phyloP scores from a whole-genome alignment of 176 grass and related monocot genomes.

The Paspalum vaginatum region DNA sequence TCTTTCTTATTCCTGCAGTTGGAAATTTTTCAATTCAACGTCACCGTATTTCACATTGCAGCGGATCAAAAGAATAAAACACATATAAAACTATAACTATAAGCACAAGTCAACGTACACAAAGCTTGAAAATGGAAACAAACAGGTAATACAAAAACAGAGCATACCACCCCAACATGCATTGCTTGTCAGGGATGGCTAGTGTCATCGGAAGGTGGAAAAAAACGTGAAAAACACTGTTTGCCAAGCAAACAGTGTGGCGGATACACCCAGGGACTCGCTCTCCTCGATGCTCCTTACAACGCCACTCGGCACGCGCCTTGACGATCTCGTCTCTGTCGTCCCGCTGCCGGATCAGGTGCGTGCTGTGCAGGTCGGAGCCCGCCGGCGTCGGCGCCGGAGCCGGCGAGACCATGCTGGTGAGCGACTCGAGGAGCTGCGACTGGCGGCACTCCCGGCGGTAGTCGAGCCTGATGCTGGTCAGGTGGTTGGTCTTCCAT shows the following conservation, averaged over 20 bases:
- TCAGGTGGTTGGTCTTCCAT: constrained; percentile 55
- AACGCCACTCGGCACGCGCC: constrained; percentile 48
- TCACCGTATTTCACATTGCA: neutral
- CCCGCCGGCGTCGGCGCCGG: neutral
- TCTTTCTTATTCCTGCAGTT: neutral
- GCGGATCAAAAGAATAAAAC: neutral
- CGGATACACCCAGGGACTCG: too few relatives aligned
- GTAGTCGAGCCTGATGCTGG: constrained; percentile 62
- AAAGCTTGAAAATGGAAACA: neutral
- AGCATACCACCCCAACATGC: neutral
- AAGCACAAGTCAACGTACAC: neutral
- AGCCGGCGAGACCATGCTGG: constrained; percentile 6
- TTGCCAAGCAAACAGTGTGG: too few relatives aligned
- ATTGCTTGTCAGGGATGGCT: neutral
- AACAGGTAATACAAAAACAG: neutral
- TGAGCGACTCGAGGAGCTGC: constrained; percentile 60
- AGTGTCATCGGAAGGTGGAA: too few relatives aligned
- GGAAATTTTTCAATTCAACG: neutral
- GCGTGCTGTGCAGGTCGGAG: constrained; percentile 38
- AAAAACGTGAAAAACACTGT: too few relatives aligned
- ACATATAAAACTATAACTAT: neutral
- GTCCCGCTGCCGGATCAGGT: constrained; percentile 48
- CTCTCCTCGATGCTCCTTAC: constrained; percentile 35
- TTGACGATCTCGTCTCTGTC: constrained; percentile 52
- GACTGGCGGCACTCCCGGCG: constrained; percentile 54